Evolutionary conservation across 202 grass and related monocot genomes (phyloP).

Genomic region (Schoenoplectus triqueter): DNA sequence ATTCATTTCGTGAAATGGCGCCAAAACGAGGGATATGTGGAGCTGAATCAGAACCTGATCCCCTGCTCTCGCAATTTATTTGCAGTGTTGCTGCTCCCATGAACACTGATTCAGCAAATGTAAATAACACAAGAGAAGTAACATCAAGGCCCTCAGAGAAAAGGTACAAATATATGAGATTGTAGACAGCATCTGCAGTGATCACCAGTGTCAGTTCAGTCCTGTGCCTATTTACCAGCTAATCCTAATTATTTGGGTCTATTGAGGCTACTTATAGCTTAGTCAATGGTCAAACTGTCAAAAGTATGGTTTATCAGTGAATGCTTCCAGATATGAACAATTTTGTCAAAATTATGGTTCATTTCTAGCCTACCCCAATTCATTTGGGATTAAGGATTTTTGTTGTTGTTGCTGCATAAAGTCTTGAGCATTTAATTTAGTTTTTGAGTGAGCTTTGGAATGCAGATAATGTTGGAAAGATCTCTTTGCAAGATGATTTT

Average conservation of each 20-base stretch:
- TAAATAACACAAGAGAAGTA: neutral
- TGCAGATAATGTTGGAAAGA: neutral
- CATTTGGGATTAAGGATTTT: too few species aligned
- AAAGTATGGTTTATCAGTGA: too few species aligned
- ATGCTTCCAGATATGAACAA: too few species aligned
- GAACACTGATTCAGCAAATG: neutral
- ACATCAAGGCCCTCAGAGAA: slow-evolving; percentile 20
- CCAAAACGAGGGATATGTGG: slow-evolving; percentile 39
- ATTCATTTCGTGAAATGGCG: slow-evolving; percentile 46
- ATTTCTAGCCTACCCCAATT: too few species aligned
- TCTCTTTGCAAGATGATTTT: neutral
- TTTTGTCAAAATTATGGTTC: too few species aligned
- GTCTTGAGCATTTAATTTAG: neutral
- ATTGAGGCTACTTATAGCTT: neutral
- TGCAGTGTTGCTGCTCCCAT: slow-evolving; percentile 34
- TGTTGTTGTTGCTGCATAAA: too few species aligned
- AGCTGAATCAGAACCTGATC: slow-evolving; percentile 58
- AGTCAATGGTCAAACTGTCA: neutral
- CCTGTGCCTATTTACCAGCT: neutral
- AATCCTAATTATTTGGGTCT: slow-evolving; percentile 13
- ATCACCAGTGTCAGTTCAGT: neutral
- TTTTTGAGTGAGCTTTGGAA: neutral
- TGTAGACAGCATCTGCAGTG: neutral
- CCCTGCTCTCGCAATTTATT: slow-evolving; percentile 74
- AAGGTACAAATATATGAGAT: slow-evolving; percentile 36